Conservation (phyloP, 2,329 filamentous ascomycete genomes). For the Talaromyces sp. region DNA sequence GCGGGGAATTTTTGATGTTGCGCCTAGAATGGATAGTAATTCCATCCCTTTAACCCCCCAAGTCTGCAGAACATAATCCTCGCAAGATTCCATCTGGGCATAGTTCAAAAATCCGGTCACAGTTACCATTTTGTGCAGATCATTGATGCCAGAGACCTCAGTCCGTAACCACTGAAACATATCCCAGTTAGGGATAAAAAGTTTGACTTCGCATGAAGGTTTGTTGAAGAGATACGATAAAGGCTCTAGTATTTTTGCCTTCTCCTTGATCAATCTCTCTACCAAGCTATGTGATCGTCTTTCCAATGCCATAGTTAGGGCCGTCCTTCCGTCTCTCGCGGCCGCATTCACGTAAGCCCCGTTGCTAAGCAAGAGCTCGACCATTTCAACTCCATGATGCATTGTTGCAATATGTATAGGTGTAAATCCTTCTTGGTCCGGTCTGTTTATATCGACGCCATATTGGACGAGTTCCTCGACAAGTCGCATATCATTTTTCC, state of each 20-base stretch:
- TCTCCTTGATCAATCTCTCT: background rate
- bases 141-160: background rate
- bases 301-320: background rate
- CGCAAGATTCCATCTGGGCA: background rate
- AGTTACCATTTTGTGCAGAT: background rate
- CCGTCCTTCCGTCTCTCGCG: background rate
- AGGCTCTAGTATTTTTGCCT: background rate
- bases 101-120: background rate
- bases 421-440: too few species aligned
- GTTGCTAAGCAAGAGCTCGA: background rate
- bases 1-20: background rate
- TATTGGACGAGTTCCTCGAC: too few species aligned
- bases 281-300: background rate
- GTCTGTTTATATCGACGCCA: too few species aligned
- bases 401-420: too few species aligned
- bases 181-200: background rate
- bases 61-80: background rate
- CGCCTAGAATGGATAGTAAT: background rate
- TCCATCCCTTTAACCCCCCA: background rate
- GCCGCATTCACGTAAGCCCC: background rate
- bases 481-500: too few species aligned
- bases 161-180: background rate
- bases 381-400: background rate
- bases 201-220: background rate
- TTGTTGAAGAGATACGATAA: background rate